Conservation (phyloP, 441 rosid species). For the Metrosideros polymorpha region DNA sequence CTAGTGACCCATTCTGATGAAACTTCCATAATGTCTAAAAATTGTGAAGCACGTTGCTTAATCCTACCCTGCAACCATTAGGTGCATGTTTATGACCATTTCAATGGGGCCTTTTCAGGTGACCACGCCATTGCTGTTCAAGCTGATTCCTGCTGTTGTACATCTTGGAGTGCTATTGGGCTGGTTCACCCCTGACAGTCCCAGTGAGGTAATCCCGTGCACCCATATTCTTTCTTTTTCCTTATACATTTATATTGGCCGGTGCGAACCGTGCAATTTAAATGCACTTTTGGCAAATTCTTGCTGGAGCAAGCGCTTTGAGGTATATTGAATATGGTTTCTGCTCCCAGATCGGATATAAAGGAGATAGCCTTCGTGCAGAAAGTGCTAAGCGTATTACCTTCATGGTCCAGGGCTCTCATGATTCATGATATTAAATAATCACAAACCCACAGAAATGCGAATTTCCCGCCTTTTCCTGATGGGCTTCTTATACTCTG, state of each 20-base stretch:
- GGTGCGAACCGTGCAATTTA: neutral
- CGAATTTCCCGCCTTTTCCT: slow-evolving; percentile 39
- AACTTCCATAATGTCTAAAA: neutral
- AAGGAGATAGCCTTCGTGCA: slow-evolving; percentile 74
- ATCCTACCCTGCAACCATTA: neutral
- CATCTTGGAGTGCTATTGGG: slow-evolving; percentile 81
- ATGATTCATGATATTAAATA: slow-evolving; percentile 65
- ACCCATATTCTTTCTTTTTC: neutral
- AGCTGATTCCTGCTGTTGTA: slow-evolving; percentile 86
- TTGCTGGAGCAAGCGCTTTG: slow-evolving; percentile 8
- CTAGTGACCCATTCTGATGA: neutral
- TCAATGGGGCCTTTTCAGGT: slow-evolving; percentile 36
- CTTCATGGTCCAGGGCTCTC: slow-evolving; percentile 83
- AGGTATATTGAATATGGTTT: slow-evolving; percentile 36
- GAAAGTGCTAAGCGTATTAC: slow-evolving; percentile 88
- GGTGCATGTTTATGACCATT: neutral
- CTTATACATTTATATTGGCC: neutral
- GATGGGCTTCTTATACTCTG: slow-evolving; percentile 56
- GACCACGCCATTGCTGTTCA: slow-evolving; percentile 94
- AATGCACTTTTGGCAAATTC: neutral
- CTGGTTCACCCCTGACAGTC: slow-evolving; percentile 81
- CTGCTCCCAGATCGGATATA: slow-evolving; percentile 80
- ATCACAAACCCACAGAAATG: slow-evolving; percentile 29
- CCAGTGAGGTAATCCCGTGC: slow-evolving; percentile 52
- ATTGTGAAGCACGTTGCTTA: neutral